phyloP scores from a whole-genome alignment of 192 early-diverging fungal genomes.

The Podochytrium sp. region DNA sequence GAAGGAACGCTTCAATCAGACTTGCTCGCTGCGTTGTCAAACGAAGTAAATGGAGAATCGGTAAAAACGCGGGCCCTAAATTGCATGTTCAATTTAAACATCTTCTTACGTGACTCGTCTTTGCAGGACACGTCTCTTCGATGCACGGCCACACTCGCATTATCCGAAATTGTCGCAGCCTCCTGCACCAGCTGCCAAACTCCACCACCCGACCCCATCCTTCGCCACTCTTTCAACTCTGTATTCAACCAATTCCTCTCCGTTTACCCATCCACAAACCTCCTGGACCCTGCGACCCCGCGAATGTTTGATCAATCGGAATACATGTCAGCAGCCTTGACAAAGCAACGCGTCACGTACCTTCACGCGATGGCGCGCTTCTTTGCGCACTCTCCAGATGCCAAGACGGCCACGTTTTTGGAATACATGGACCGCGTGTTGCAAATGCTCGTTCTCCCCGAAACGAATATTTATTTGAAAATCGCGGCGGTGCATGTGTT shows the following conservation, averaged over 20 bases:
- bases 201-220: too few relatives aligned
- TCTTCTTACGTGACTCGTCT: not conserved
- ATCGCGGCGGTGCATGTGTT: constrained; percentile 43
- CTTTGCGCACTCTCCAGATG: constrained; percentile 34
- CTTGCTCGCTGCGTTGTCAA: not conserved
- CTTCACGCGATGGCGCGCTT: constrained; percentile 39
- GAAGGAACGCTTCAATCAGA: not conserved
- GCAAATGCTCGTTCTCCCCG: constrained; percentile 9
- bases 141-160: not conserved
- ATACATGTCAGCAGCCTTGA: constrained; percentile 30
- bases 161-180: not conserved
- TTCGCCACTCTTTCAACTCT: constrained; percentile 36
- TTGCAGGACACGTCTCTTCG: not conserved
- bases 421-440: constrained; percentile 50
- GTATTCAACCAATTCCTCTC: constrained; percentile 31
- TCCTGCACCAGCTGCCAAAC: too few relatives aligned
- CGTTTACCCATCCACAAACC: constrained; percentile 44
- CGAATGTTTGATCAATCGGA: constrained; percentile 33
- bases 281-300: constrained; percentile 15
- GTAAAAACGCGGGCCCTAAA: too few relatives aligned
- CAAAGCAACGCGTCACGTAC: constrained; percentile 36
- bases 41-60: constrained; percentile 3
- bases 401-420: constrained; percentile 29
- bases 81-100: too few relatives aligned
- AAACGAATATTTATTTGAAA: constrained; percentile 35